These are phyloP conservation scores for Solanum chacoense DNA, from an alignment of 305 asterid species.

Conservation along the genomic window DNA sequence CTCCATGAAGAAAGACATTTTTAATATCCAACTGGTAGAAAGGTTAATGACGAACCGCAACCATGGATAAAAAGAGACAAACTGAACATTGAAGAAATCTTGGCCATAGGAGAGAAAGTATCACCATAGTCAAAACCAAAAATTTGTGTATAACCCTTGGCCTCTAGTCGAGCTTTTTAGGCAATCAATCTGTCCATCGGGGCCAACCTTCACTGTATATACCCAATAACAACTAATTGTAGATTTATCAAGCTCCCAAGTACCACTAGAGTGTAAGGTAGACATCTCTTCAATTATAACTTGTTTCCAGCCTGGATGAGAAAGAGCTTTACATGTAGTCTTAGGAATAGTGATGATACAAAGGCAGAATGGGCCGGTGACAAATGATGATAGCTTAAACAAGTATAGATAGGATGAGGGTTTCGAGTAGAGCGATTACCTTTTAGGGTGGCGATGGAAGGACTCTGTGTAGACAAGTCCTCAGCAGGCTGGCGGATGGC, in stretches of 20 bases:
- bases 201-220: background rate
- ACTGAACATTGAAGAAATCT: background rate
- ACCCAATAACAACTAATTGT: background rate
- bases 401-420: background rate
- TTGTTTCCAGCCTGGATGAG: background rate
- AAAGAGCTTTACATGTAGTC: background rate
- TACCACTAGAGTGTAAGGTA: background rate
- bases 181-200: background rate
- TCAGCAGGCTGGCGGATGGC: background rate
- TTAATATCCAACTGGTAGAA: background rate
- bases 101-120: background rate
- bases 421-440: background rate
- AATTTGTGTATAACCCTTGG: background rate
- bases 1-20: background rate
- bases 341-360: background rate
- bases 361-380: background rate
- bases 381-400: background rate
- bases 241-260: background rate
- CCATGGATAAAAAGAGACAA: background rate
- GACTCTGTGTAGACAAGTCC: background rate
- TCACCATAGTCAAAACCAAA: background rate
- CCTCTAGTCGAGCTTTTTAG: background rate
- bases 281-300: background rate
- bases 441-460: background rate
- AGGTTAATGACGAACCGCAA: background rate